phyloP scores from a whole-genome alignment of 352 stramenopile genomes.

The Phytophthora quininea region DNA sequence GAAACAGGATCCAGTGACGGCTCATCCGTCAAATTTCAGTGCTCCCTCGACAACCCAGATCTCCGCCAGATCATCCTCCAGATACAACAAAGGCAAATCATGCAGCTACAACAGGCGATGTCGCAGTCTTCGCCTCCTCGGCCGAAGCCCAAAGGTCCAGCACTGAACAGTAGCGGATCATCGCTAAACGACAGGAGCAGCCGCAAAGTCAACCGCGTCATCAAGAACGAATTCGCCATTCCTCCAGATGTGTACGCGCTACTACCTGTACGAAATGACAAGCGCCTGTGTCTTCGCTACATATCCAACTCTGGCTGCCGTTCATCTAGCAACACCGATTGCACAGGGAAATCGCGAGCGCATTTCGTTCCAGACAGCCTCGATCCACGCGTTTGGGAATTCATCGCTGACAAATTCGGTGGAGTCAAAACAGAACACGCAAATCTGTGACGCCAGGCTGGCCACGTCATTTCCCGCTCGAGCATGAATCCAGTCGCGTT shows the following conservation, averaged over 20 bases:
- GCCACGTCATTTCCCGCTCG: neutral
- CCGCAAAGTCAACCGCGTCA: neutral
- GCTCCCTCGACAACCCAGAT: neutral
- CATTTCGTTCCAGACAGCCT: conserved; percentile 13
- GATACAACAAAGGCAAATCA: neutral
- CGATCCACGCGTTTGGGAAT: neutral
- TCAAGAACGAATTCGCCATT: neutral
- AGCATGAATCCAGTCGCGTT: neutral
- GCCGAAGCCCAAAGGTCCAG: too few relatives aligned
- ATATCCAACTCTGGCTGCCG: conserved; percentile 9
- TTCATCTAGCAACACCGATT: neutral
- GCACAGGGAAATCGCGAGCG: neutral
- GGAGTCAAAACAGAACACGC: conserved; percentile 13
- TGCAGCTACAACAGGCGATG: neutral
- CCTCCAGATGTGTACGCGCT: conserved; percentile 5
- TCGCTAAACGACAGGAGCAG: neutral
- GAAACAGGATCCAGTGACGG: neutral
- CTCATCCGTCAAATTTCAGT: neutral
- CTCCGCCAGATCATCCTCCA: conserved; percentile 5
- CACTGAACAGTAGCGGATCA: neutral
- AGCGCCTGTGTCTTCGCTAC: conserved; percentile 10
- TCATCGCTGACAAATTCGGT: conserved; percentile 7
- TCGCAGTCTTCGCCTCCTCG: neutral
- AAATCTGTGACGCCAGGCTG: conserved; percentile 4
- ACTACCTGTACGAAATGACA: neutral